Base-by-base conservation (phyloP, 805 yeast species). In the Blastobotrys peoriensis region DNA sequence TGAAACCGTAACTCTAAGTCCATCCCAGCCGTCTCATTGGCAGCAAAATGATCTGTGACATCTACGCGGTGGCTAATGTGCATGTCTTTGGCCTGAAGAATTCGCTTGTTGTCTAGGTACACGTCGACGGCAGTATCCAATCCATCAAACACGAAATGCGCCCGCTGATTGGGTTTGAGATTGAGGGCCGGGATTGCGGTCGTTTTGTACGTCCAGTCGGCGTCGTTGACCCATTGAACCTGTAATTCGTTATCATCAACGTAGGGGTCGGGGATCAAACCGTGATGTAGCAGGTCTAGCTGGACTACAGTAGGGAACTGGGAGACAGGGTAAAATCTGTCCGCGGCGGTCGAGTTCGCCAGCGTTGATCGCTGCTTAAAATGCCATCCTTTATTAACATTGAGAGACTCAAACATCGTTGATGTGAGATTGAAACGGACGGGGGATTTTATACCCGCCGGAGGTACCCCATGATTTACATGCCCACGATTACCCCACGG, bases 161-260 rank as follows among this genome's bases (percentile, higher is more conserved):
- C 43, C 9, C 33, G 17, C 13, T 36, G 17, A 5, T 19, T 20
- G 3, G 5, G 6, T 16, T 15, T 5, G 18, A 21, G n/a, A 3
- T 25, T 21, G 3, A 61, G 36, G 38, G 54, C 45, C 10, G 42
- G 42, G 17, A 28, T 21, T 3, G 5, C 16, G 13, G 23, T 25
- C 2, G 52, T 49, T 28, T 36, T 28, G 53, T 75, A 75, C 49
- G 72, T 76, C 79, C 79, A 75, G 40, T 66, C 71, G n/a, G 49
- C 51, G 38, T 69, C 68, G 2, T 71, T 75, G 3, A 75, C 71
- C 79, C 79, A 75, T 57, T 73, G 78, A 6, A 72, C 70, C 3
- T 50, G 45, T 16, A 55, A 55, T 49, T 73, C 79, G 49, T 74
- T 73, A 46, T 54, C 49, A 47, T 71, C 73, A 2, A 61, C 23